Percentiles rank a stretch among this genome's conserved stretches.
Conservation (phyloP, 352 stramenopile species). For the Pythium phragmiticola region DNA sequence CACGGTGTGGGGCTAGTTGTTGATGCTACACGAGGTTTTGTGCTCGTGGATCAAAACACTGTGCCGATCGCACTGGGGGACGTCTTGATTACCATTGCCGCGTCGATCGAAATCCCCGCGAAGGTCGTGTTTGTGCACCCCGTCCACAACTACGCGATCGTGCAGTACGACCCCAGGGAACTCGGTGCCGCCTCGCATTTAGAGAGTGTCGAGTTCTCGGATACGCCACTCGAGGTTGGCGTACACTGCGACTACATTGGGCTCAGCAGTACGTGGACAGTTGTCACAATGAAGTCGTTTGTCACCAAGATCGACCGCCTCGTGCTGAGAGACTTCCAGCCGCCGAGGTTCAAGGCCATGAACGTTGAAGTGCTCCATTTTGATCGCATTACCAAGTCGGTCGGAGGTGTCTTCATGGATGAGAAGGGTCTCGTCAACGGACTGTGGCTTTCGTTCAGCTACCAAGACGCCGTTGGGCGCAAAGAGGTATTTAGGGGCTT, state of each 20-base stretch:
- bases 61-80: constrained; percentile 87
- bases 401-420: constrained; percentile 86
- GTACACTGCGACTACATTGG: constrained; percentile 82
- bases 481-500: constrained; percentile 88
- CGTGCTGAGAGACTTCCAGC: constrained; percentile 81
- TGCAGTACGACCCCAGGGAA: constrained; percentile 85
- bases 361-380: constrained; percentile 89
- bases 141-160: constrained; percentile 90
- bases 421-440: constrained; percentile 65
- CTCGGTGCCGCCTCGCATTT: constrained; percentile 67
- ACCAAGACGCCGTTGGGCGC: constrained; percentile 68
- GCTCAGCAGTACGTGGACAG: constrained; percentile 84
- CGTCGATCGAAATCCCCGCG: constrained; percentile 82
- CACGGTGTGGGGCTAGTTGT: constrained; percentile 89
- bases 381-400: constrained; percentile 85
- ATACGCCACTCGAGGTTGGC: constrained; percentile 67
- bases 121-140: constrained; percentile 91
- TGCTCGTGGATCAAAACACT: constrained; percentile 93
- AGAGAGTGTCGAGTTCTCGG: constrained; percentile 54
- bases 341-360: constrained; percentile 79
- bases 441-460: constrained; percentile 87
- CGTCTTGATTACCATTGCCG: constrained; percentile 86
- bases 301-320: constrained; percentile 84
- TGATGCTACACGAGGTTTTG: constrained; percentile 75
- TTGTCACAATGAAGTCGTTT: constrained; percentile 84